A percentile compares a stretch with the other conserved stretches of the same genome.
These are phyloP conservation scores for Annona squamosa DNA, from an alignment of 164 flowering plant genomes.

Conservation along the genomic window DNA sequence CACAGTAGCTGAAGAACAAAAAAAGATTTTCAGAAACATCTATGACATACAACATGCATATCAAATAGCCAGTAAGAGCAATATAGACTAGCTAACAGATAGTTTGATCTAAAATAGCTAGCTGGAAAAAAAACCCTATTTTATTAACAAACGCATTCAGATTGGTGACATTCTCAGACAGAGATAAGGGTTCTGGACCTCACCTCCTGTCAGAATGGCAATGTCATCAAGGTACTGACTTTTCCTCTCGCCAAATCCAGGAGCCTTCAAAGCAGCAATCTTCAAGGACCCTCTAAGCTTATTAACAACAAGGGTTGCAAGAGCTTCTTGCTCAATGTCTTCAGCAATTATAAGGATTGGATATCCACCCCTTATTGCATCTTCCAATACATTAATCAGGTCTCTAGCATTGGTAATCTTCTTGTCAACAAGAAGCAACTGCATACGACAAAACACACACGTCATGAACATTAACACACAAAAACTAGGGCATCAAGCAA, in stretches of 20 bases:
- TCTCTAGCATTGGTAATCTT: constrained; percentile 95
- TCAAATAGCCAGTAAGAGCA: too few relatives aligned
- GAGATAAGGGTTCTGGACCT: not conserved
- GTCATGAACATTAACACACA: not conserved
- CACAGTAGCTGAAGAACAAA: constrained; percentile 55
- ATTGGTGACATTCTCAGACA: not conserved
- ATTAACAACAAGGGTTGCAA: constrained; percentile 98
- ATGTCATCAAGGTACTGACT: constrained; percentile 96
- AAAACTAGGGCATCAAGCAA: not conserved
- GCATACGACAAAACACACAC: constrained; percentile 14
- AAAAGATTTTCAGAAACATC: not conserved
- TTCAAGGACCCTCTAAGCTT: constrained; percentile 86
- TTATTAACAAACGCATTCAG: not conserved
- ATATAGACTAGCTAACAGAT: too few relatives aligned
- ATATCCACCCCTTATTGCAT: constrained; percentile 75
- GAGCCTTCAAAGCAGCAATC: constrained; percentile 97
- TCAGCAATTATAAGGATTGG: constrained; percentile 88
- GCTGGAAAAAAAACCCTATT: too few relatives aligned
- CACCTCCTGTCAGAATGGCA: constrained; percentile 90
- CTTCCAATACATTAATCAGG: constrained; percentile 73
- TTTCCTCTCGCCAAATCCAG: constrained; percentile 98
- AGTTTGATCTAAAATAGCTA: too few relatives aligned
- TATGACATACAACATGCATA: too few relatives aligned
- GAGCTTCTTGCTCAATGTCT: constrained; percentile 96
- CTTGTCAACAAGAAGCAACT: constrained; percentile 94